Conservation (phyloP, 805 yeast genomes). For the Candida xiaguanensis region DNA sequence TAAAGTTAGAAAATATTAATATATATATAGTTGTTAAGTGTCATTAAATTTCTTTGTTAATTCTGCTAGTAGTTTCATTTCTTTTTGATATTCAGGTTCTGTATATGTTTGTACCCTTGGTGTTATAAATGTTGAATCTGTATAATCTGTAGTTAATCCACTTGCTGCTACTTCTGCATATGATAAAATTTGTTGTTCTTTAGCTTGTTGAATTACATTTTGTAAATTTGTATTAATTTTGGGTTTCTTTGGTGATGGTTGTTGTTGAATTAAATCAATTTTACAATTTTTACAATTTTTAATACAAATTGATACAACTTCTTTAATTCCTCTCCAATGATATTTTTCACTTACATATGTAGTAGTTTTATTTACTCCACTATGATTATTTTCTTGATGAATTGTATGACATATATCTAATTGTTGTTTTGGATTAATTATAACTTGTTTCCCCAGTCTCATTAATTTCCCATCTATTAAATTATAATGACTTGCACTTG, state of each 20-base stretch:
- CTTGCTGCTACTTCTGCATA: constrained; percentile 12
- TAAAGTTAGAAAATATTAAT: not conserved
- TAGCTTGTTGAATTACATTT: constrained; percentile 5
- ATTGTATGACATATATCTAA: constrained; percentile 66
- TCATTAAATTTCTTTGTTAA: not conserved
- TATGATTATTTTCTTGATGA: constrained; percentile 63
- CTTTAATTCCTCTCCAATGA: constrained; percentile 90
- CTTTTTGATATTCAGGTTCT: not conserved
- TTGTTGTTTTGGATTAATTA: constrained; percentile 72
- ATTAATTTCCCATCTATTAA: constrained; percentile 67
- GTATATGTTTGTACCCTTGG: not conserved
- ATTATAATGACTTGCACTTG: constrained; percentile 74
- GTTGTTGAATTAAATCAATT: constrained; percentile 28
- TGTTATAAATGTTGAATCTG: not conserved
- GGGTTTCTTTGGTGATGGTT: constrained; percentile 16
- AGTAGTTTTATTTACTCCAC: constrained; percentile 88
- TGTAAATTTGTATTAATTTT: constrained; percentile 15
- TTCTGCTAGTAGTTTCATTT: not conserved
- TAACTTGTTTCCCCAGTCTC: constrained; percentile 80
- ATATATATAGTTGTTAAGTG: not conserved
- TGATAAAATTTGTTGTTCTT: constrained; percentile 19
- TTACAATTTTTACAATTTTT: constrained; percentile 70
- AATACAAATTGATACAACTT: constrained; percentile 77
- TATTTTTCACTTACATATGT: constrained; percentile 71
- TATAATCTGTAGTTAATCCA: constrained; percentile 2